Base-by-base conservation (phyloP, 306 rosid genomes). In the Clitoria ternatea region DNA sequence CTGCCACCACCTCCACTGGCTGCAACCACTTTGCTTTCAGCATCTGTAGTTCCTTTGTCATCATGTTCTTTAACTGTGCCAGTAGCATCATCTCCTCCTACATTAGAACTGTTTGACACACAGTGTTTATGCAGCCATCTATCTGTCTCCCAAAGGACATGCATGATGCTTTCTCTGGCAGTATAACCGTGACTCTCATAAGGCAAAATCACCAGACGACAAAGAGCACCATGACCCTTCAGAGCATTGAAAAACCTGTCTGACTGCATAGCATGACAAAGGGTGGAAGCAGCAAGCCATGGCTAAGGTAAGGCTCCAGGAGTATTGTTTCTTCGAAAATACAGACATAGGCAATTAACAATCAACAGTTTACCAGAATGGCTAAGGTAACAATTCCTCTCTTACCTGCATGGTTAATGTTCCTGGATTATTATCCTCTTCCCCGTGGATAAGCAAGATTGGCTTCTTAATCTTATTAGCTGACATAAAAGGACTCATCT, bases 101-200 rank as follows among this genome's bases (percentile, higher is more conserved):
- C 79, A 54, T 77, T 81, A 30, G 85, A 69, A 69, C 70, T 29
- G 75, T 81, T 74, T 27, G 95, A 77, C 59, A 83, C 82, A 20
- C 96, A 87, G 69, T 86, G 64, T 61, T 86, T 94, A 55, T 87
- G 89, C 76, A 94, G 77, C 99, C 99, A 94, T 66, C 99, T 87
- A 78, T 89, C 99, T 75, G 97, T 94, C 85, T 94, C 99, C 99
- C 99, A 94, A 26, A 94, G 96, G 55, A 94, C 96, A 36, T 94
- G 99, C 97, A 94, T 90, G 88, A 94, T 91, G 85, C 99, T 94
- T 81, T 94, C 99, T 66, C 96, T 85, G 74, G 96, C 70, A 68
- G 92, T 57, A 81, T 91, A 94, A 9, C 97, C 92, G 73, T 94
- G 99, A 90, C 99, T 94, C 82, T 94, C 99, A 33, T 66, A 82